Conservation (phyloP, 164 flowering plant genomes). For the Piper longum region DNA sequence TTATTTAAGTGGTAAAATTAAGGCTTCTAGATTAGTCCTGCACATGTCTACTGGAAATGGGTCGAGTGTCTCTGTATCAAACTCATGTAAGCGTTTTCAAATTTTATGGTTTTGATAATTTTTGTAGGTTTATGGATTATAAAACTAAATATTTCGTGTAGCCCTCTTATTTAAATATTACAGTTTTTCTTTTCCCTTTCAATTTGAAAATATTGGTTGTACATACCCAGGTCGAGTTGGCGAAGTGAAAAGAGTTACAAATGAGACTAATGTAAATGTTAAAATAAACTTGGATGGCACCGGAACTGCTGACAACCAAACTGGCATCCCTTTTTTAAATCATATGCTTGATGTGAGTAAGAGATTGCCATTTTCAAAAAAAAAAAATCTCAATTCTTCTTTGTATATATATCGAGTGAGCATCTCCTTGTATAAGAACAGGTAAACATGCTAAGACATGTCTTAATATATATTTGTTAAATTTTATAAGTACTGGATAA, state of each 20-base stretch:
- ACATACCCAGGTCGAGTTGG: constrained; percentile 44
- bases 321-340: constrained; percentile 88
- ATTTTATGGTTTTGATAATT: not conserved
- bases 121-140: no score
- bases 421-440: no score
- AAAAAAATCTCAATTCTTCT: no score
- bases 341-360: constrained; percentile 92
- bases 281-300: constrained; percentile 76
- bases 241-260: constrained; percentile 74
- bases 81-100: not conserved
- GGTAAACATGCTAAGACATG: not conserved
- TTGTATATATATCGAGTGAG: no score
- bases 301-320: constrained; percentile 48
- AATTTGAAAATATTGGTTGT: not conserved
- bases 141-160: not conserved
- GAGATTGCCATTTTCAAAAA: not conserved
- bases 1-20: not conserved
- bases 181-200: not conserved
- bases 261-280: constrained; percentile 77
- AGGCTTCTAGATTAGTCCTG: not conserved
- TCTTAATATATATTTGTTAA: no score
- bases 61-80: not conserved
- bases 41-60: not conserved
- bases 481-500: not conserved
- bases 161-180: not conserved